These are phyloP conservation scores for Suhomyces sp. DNA, from an alignment of 805 yeast genomes.

Conservation along the genomic window DNA sequence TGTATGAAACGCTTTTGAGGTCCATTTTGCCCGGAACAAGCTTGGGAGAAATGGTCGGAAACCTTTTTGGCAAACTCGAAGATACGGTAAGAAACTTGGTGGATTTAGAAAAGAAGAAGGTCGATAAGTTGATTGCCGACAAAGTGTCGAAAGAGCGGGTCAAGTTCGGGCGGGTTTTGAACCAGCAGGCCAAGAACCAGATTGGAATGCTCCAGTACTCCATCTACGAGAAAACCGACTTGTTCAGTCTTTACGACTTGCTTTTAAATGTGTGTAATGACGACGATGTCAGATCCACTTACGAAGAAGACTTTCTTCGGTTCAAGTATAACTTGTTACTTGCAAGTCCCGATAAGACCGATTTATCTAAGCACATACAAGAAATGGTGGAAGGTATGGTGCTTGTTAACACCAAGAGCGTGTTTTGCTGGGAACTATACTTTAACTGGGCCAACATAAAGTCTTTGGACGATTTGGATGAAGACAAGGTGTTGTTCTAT, in stretches of 20 bases:
- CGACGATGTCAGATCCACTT: conserved; percentile 53
- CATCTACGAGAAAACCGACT: conserved; percentile 46
- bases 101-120: conserved; percentile 37
- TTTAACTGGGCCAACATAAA: conserved; percentile 71
- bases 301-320: conserved; percentile 60
- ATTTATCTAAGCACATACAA: conserved; percentile 41
- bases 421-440: conserved; percentile 67
- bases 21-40: conserved; percentile 54
- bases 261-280: conserved; percentile 58
- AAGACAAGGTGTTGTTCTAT: conserved; percentile 46
- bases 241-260: conserved; percentile 53
- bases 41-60: conserved; percentile 52
- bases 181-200: conserved; percentile 36
- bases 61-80: conserved; percentile 42
- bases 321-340: conserved; percentile 54
- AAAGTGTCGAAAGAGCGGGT: conserved; percentile 47
- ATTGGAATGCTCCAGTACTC: conserved; percentile 45
- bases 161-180: conserved; percentile 44
- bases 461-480: conserved; percentile 48
- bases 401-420: conserved; percentile 56
- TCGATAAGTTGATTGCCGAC: conserved; percentile 40
- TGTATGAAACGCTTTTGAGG: conserved; percentile 48
- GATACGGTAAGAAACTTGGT: conserved; percentile 45
- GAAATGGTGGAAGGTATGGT: conserved; percentile 72
- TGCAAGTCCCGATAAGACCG: conserved; percentile 50